phyloP scores from a whole-genome alignment of 2,329 filamentous ascomycete species.

The Colletotrichum aenigma region DNA sequence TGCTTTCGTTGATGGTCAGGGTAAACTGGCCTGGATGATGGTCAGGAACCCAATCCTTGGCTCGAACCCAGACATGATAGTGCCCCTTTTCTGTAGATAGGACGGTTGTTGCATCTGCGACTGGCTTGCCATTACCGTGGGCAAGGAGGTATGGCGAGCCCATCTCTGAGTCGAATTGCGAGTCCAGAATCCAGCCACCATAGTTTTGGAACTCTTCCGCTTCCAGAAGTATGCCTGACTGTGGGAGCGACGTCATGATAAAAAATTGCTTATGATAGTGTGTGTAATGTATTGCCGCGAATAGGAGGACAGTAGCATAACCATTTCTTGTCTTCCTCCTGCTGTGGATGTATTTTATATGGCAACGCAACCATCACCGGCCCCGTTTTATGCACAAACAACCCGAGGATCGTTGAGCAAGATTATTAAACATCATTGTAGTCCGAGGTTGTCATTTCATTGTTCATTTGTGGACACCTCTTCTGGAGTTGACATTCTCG shows the following conservation, averaged over 20 bases:
- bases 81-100: not conserved
- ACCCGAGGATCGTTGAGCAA: not conserved
- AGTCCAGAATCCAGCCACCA: not conserved
- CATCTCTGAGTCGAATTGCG: not conserved
- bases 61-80: not conserved
- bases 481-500: not conserved
- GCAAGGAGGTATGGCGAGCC: not conserved
- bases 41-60: not conserved
- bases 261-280: rapidly evolving
- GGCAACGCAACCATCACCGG: rapidly evolving
- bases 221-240: not conserved
- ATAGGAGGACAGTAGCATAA: not conserved
- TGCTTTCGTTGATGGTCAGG: not conserved
- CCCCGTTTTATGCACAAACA: rapidly evolving
- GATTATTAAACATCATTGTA: not conserved
- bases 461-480: rapidly evolving
- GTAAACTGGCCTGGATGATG: not conserved
- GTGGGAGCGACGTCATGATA: not conserved
- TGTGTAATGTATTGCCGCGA: not conserved
- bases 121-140: not conserved
- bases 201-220: not conserved
- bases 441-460: not conserved
- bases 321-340: not conserved
- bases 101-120: not conserved
- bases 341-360: not conserved